These are phyloP conservation scores for Neoascochyta sp. DNA, from an alignment of 2,329 filamentous ascomycete genomes.

Conservation along the genomic window DNA sequence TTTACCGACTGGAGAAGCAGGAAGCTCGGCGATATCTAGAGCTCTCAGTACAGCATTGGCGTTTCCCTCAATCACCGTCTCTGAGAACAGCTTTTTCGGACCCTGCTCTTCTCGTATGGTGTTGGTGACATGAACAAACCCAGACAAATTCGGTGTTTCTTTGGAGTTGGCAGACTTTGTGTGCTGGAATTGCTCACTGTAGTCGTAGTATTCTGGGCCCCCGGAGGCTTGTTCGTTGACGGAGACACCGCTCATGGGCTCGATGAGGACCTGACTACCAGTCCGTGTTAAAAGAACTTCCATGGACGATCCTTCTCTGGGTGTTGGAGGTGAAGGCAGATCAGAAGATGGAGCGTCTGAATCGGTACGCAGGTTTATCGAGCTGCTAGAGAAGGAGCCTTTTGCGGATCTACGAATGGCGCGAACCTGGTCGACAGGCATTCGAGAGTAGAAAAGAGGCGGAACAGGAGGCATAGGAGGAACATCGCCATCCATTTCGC, in stretches of 20 bases:
- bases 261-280: slow-evolving; percentile 19
- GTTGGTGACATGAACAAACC: slow-evolving; percentile 43
- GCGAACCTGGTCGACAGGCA: slow-evolving; percentile 19
- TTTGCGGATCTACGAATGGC: slow-evolving; percentile 16
- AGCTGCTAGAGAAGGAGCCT: slow-evolving; percentile 30
- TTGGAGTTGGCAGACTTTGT: slow-evolving; percentile 14
- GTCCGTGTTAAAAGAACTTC: slow-evolving; percentile 27
- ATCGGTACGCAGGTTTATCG: slow-evolving; percentile 35
- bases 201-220: slow-evolving; percentile 36
- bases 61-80: slow-evolving; percentile 4
- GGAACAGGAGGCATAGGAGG: slow-evolving; percentile 25
- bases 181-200: slow-evolving; percentile 37
- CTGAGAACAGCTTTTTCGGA: not conserved
- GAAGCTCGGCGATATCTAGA: slow-evolving; percentile 19
- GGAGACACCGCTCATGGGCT: slow-evolving; percentile 25
- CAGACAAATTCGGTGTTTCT: slow-evolving; percentile 25
- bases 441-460: slow-evolving; percentile 16
- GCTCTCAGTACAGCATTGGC: not conserved
- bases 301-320: slow-evolving; percentile 36
- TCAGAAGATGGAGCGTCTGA: slow-evolving; percentile 44
- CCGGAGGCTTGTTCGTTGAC: slow-evolving; percentile 17
- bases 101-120: slow-evolving; percentile 41
- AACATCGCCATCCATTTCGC: no score
- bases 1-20: slow-evolving; percentile 30
- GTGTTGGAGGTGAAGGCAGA: slow-evolving; percentile 43